Percentiles rank a stretch among this genome's conserved stretches.
phyloP scores from a whole-genome alignment of 2,329 filamentous ascomycete species.

The Thermothelomyces thermophilus region DNA sequence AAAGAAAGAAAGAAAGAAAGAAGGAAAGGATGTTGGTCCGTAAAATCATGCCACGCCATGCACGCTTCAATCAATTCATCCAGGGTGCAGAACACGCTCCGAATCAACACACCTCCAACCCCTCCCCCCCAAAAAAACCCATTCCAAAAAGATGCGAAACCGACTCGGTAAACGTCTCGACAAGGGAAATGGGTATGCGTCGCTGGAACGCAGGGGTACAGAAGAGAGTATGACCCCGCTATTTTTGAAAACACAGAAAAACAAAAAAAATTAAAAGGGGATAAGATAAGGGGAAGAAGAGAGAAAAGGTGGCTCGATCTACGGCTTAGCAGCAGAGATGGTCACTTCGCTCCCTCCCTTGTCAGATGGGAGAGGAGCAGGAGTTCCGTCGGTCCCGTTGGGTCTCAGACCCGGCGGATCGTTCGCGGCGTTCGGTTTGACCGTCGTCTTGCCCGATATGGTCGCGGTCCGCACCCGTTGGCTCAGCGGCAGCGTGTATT shows the following conservation, averaged over 20 bases:
- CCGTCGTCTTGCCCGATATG: constrained; percentile 52
- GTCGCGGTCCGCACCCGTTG: constrained; percentile 52
- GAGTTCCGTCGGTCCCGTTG: constrained; percentile 29
- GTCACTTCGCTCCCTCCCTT: constrained; percentile 5
- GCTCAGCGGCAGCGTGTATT: constrained; percentile 65
- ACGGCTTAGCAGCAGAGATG: constrained; percentile 9
- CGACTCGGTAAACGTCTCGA: background rate
- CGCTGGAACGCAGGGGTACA: background rate
- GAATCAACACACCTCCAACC: background rate
- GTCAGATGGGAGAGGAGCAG: too few relatives aligned
- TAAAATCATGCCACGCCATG: constrained; percentile 26
- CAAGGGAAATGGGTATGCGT: background rate
- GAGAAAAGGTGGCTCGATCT: background rate
- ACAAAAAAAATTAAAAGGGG: background rate
- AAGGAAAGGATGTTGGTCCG: constrained; percentile 14
- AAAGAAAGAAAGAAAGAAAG: too few relatives aligned
- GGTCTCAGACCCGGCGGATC: constrained; percentile 35
- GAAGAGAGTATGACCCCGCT: background rate
- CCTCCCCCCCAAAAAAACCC: background rate
- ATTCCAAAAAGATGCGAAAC: background rate
- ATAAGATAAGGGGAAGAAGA: background rate
- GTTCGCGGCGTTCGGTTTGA: constrained; percentile 57
- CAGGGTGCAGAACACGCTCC: constrained; percentile 29
- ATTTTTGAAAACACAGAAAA: background rate
- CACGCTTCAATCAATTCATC: constrained; percentile 20